Evolutionary conservation across 2,329 filamentous ascomycete species (phyloP), one percentile per base, ranked within the genome.

Genomic region (Thielaviopsis ethacetica): DNA sequence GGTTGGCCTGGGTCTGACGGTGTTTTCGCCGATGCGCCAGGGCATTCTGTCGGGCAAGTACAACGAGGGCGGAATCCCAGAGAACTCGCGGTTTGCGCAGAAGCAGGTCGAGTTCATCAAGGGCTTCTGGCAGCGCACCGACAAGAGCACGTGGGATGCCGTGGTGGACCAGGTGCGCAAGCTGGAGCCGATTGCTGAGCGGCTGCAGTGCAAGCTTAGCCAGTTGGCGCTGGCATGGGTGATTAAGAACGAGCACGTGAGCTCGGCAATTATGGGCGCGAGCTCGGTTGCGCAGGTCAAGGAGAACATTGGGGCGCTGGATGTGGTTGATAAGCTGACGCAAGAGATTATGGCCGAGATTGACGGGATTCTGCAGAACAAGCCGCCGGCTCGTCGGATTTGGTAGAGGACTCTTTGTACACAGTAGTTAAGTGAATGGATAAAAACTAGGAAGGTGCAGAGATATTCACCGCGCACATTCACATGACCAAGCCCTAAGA

Each of bases 31-130:
- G 1, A 70, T 86, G 65, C 67, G 67, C 52, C 67, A 70, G 56
- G 83, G 83, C 21, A 74, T 85, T 61, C 70, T 86, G 62, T 81
- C 81, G 0, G 83, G 83, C 53, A 86, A 86, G 69, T 86, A 86
- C 71, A 82, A 80, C 67, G 71, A 83, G 64, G 80, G 79, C 27
- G 57, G 57, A 19, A 78, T 84, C 49, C 81, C 81, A 4, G 71
- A 76, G 3, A 77, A 77, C 62, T 81, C 78, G n/a, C 73, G 83
- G 27, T 73, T 84, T 60, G 76, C 76, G 13, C 74, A 76, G 64
- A 75, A 75, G 50, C 72, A 77, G 56, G 75, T 83, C 62, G 73
- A 76, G 57, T 84, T 77, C 66, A 74, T 83, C 64, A 70, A 75
- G 61, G 73, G 75, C 44, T 77, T 71, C 69, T 76, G 75, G 74